Evolutionary conservation across 768 basidiomycete species (phyloP).

Genomic region (Tubosaeta sp.): DNA sequence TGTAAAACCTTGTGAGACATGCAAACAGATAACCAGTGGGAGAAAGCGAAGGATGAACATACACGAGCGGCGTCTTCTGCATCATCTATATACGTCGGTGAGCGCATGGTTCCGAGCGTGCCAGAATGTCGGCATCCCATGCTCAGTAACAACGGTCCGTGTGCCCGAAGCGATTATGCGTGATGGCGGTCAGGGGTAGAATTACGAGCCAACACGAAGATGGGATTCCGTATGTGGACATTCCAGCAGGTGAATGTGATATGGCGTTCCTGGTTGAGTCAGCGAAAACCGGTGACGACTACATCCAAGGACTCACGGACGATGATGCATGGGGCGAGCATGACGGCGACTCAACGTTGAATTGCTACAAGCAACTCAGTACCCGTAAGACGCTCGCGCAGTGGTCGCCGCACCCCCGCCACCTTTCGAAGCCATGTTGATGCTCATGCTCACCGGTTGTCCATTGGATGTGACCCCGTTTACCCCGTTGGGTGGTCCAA

Average conservation of each 20-base stretch:
- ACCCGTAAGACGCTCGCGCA: conserved; percentile 39
- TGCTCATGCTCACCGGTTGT: conserved; percentile 41
- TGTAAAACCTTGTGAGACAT: conserved; percentile 10
- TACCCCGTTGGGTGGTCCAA: conserved; percentile 25
- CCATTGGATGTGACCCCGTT: conserved; percentile 27
- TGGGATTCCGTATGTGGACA: conserved; percentile 1
- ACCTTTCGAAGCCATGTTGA: conserved; percentile 37
- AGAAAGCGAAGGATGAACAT: conserved; percentile 20
- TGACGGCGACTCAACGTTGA: conserved; percentile 1
- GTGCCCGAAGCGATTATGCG: conserved; percentile 10
- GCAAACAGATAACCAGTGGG: conserved; percentile 12
- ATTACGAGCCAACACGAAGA: conserved; percentile 20
- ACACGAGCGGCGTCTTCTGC: conserved; percentile 16
- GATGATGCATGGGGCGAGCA: conserved; percentile 3
- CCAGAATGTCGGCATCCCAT: neutral
- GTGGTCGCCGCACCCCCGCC: conserved; percentile 27
- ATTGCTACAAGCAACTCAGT: conserved; percentile 21
- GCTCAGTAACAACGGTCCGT: conserved; percentile 9
- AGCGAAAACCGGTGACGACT: neutral
- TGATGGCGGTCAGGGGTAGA: conserved; percentile 7
- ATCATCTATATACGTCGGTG: conserved; percentile 19
- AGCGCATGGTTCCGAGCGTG: conserved; percentile 1
- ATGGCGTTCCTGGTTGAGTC: conserved; percentile 13
- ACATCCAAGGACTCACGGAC: conserved; percentile 14
- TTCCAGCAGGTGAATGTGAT: conserved; percentile 12